phyloP scores from a whole-genome alignment of 345 rosid genomes.

The Eucalyptus coolabah region DNA sequence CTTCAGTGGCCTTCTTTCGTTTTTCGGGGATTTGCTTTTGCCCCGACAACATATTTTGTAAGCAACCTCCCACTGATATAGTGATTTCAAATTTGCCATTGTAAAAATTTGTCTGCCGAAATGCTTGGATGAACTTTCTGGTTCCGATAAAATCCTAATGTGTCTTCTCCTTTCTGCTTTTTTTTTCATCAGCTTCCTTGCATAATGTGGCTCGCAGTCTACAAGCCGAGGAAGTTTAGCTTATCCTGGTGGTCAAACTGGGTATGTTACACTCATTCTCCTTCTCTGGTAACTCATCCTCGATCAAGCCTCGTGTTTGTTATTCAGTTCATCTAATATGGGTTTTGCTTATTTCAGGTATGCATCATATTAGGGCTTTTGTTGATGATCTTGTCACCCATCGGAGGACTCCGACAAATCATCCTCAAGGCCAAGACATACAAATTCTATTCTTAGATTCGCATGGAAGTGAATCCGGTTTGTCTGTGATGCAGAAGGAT shows the following conservation, averaged over 20 bases:
- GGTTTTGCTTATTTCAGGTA: slow-evolving; percentile 26
- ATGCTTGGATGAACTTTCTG: not conserved
- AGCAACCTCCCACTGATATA: not conserved
- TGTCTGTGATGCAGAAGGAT: not conserved
- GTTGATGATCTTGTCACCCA: slow-evolving; percentile 63
- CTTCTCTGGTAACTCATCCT: not conserved
- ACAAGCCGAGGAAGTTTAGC: slow-evolving; percentile 59
- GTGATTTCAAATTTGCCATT: not conserved
- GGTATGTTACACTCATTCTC: slow-evolving; percentile 20
- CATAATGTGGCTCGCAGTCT: slow-evolving; percentile 58
- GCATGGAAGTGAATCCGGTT: not conserved
- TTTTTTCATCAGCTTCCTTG: slow-evolving; percentile 48
- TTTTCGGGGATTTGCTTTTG: slow-evolving; percentile 89
- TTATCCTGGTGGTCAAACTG: slow-evolving; percentile 65
- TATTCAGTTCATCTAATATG: not conserved
- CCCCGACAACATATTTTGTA: slow-evolving; percentile 78
- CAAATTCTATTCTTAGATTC: slow-evolving; percentile 41
- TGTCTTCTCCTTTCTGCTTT: not conserved
- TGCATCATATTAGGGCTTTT: slow-evolving; percentile 52
- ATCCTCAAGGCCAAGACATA: slow-evolving; percentile 43
- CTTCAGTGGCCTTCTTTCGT: slow-evolving; percentile 69
- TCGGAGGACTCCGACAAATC: slow-evolving; percentile 77
- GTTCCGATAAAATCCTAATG: not conserved
- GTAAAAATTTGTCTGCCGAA: not conserved
- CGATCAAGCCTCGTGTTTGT: not conserved